These are phyloP conservation scores for Heliamphora exappendiculata DNA, from an alignment of 148 eudicot genomes.

Conservation along the genomic window DNA sequence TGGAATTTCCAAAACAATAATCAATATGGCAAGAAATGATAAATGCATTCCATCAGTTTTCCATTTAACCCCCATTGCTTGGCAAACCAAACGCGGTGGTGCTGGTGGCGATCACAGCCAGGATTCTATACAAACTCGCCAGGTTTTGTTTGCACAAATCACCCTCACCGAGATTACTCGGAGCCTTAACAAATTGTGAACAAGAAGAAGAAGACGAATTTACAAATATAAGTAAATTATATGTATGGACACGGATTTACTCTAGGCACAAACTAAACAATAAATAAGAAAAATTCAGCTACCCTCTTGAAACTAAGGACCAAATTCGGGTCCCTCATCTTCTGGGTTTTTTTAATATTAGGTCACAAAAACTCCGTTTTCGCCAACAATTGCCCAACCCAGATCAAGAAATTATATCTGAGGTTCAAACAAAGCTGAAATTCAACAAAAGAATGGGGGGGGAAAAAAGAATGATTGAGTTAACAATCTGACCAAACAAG, in stretches of 20 bases:
- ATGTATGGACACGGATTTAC: constrained; percentile 3
- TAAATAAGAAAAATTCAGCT: constrained; percentile 15
- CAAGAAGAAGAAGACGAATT: constrained; percentile 11
- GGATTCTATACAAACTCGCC: constrained; percentile 50
- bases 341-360: background rate
- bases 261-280: constrained; percentile 22
- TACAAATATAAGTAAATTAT: background rate
- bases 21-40: constrained; percentile 40
- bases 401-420: constrained; percentile 19
- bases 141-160: constrained; percentile 33
- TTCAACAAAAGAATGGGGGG: constrained; percentile 5
- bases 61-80: constrained; percentile 77
- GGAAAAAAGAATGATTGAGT: background rate
- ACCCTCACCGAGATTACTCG: constrained; percentile 35
- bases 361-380: constrained; percentile 21
- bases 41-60: constrained; percentile 33
- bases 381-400: constrained; percentile 16
- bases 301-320: constrained; percentile 25
- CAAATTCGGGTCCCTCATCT: constrained; percentile 41
- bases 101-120: constrained; percentile 54
- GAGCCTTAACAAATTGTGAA: background rate
- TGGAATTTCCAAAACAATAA: constrained; percentile 42
- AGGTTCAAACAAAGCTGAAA: constrained; percentile 29
- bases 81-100: constrained; percentile 31
- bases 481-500: background rate